Evolutionary conservation across 352 stramenopile genomes (phyloP), one percentile per base, ranked within the genome.

Genomic region (Albugo laibachii): DNA sequence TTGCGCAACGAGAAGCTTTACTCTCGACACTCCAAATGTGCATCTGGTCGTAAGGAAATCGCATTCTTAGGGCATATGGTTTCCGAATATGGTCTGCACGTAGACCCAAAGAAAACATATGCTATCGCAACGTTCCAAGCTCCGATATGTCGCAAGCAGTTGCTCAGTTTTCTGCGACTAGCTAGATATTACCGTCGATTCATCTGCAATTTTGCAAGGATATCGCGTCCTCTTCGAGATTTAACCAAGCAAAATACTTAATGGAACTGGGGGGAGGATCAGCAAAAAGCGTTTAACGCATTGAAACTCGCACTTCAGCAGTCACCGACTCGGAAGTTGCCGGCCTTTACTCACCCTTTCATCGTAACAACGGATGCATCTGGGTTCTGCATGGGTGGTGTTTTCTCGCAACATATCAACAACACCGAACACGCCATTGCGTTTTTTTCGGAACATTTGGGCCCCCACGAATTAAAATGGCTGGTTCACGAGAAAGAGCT

Each of bases 41-140:
- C 27, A 0, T 62, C 66, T 45, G 58, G 49, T 24, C 31, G 44
- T 19, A 11, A 10, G 12, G 48, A 19, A 36, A 44, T 66, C 13
- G 42, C 47, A 18, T 65, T 69, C 35, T 40, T 63, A n/a, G 58
- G 54, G n/a, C 55, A 63, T 41, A 61, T 50, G 0, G 45, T 65
- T 31, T 57, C 49, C 0, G 35, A 11, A 12, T 13, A 50, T 39
- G 51, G 56, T 19, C 15, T 69, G 5, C 19, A 1, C 16, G 52
- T 56, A 1, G 40, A 55, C 20, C 13, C 19, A 4, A 31, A 44
- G 11, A 63, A 64, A 38, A 54, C 20, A 3, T 3, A 24, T 8
- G 8, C 46, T 5, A 42, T 61, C 8, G 38, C 21, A 24, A 13
- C 44, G 2, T 64, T 50, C 49, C 36, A 36, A 20, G 14, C n/a